phyloP scores from a whole-genome alignment of 495 filamentous ascomycete genomes.

The Xylona heveae region DNA sequence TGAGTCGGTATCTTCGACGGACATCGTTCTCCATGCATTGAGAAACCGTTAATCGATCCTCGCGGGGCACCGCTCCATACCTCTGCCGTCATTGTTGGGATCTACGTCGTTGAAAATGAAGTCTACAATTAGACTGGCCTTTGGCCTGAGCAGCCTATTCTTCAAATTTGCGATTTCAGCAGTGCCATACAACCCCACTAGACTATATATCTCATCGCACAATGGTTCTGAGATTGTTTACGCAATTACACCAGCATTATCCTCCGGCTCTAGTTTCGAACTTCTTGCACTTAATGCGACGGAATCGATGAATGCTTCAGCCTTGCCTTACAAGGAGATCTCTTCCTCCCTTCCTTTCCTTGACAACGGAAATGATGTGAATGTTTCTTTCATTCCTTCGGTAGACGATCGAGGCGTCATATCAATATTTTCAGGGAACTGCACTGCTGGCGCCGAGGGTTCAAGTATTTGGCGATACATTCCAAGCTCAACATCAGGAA shows the following conservation, averaged over 20 bases:
- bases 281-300: slow-evolving; percentile 46
- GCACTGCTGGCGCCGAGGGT: slow-evolving; percentile 22
- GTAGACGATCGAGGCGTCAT: slow-evolving; percentile 45
- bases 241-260: slow-evolving; percentile 31
- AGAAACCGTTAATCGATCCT: too few species aligned
- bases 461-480: slow-evolving; percentile 33
- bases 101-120: too few species aligned
- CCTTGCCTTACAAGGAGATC: slow-evolving; percentile 31
- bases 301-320: slow-evolving; percentile 25
- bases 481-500: slow-evolving; percentile 15
- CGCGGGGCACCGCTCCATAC: too few species aligned
- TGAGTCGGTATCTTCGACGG: too few species aligned
- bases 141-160: slow-evolving; percentile 1
- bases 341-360: slow-evolving; percentile 46
- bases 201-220: slow-evolving; percentile 31
- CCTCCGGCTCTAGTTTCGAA: slow-evolving; percentile 17
- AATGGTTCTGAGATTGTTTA: slow-evolving; percentile 30
- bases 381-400: slow-evolving; percentile 35
- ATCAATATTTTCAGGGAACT: slow-evolving; percentile 48
- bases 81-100: too few species aligned
- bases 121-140: background rate
- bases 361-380: slow-evolving; percentile 11
- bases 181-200: slow-evolving; percentile 58
- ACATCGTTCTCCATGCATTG: too few species aligned
- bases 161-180: slow-evolving; percentile 9